phyloP scores from a whole-genome alignment of 2,329 filamentous ascomycete genomes.

The Colletotrichum lupini region DNA sequence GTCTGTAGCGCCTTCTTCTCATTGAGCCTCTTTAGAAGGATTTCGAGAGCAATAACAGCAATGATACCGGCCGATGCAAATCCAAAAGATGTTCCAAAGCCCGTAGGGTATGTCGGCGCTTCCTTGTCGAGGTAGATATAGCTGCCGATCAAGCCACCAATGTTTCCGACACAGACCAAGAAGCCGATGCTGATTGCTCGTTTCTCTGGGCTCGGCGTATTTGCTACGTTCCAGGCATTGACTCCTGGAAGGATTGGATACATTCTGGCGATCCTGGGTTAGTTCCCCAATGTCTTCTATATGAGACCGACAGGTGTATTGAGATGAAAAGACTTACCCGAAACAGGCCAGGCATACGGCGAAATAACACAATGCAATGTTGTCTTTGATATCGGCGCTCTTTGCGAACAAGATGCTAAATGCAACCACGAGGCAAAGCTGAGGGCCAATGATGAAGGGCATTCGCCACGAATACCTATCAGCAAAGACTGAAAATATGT shows the following conservation, averaged over 20 bases:
- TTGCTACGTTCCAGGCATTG: conserved; percentile 54
- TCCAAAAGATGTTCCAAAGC: conserved; percentile 29
- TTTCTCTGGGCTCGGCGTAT: conserved; percentile 50
- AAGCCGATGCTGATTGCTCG: conserved; percentile 54
- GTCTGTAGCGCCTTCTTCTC: conserved; percentile 38
- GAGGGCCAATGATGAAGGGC: conserved; percentile 50
- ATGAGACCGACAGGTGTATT: neutral
- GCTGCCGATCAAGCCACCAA: conserved; percentile 44
- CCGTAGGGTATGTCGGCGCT: conserved; percentile 34
- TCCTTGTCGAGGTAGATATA: conserved; percentile 36
- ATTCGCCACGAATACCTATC: conserved; percentile 52
- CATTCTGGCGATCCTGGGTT: conserved; percentile 43
- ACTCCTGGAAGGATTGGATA: conserved; percentile 54
- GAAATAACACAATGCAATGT: conserved; percentile 55
- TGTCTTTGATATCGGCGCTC: conserved; percentile 48
- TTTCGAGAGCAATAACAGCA: conserved; percentile 29
- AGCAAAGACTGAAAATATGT: conserved; percentile 46
- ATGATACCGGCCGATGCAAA: conserved; percentile 32
- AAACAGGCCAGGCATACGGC: conserved; percentile 54
- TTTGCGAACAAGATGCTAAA: conserved; percentile 51
- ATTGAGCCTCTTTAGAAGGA: conserved; percentile 37
- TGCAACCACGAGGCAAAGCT: conserved; percentile 46
- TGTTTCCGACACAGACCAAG: conserved; percentile 52
- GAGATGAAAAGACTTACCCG: conserved; percentile 37
- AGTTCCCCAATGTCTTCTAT: neutral